Evolutionary conservation across 2,329 filamentous ascomycete genomes (phyloP), one percentile per base, ranked within the genome.

Genomic region (Plenodomus tracheiphilus): DNA sequence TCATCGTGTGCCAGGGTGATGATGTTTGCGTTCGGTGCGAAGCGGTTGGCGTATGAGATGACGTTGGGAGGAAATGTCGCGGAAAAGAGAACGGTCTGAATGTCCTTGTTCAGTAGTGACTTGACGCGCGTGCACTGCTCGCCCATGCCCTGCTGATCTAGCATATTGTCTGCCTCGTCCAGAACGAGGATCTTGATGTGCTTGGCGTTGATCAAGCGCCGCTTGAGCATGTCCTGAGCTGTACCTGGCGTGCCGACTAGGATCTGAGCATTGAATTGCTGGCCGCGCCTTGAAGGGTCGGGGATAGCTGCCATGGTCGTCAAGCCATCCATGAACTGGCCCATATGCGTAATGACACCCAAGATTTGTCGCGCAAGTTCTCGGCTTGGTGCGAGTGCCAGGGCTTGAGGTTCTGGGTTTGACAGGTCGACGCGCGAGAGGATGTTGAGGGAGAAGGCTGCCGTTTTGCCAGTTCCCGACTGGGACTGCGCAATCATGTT

Each of bases 401-500:
- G 77, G 13, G 91, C 91, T 76, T 99, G 94, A 1, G 93, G 92
- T 21, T 84, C 76, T 17, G 85, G 80, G 56, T 83, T 81, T 43
- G 68, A 78, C 49, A 92, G 82, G 66, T 99, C 91, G 68, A 97
- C 76, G 55, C 94, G 90, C 49, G 89, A 89, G 35, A 99, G 82
- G 52, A 96, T 88, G 53, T 96, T 96, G 54, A 96, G 86, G 39
- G 94, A 89, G 72, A 99, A 99, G 18, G 94, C 94, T 17, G 92
- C 94, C 0, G 94, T 99, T 80, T 99, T 99, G 68, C 94, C 94
- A 17, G 94, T 99, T 62, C 94, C 94, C 2, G 94, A 99, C 74
- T 99, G 94, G n/a, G 94, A 99, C 75, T 99, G 94, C 3, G 92
- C 94, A 68, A 99, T 93, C 82, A 99, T 88, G 75, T 97, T 97